Evolutionary conservation across 306 rosid genomes (phyloP).

Genomic region (Macrotyloma uniflorum): DNA sequence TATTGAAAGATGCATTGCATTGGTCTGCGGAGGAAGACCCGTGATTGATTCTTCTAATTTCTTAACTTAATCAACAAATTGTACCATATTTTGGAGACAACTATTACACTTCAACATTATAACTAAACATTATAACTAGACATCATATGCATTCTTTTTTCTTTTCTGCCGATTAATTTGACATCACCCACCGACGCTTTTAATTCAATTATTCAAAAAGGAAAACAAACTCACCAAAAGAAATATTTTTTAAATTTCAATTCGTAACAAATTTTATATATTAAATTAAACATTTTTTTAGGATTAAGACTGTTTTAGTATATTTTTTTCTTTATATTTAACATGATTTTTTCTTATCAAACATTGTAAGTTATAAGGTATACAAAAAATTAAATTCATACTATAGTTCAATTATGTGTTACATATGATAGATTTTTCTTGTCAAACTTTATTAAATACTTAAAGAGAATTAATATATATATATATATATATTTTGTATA

Average conservation of each 20-base stretch:
- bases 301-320: not conserved
- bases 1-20: slow-evolving; percentile 25
- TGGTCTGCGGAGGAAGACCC: slow-evolving; percentile 23
- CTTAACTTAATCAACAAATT: not conserved
- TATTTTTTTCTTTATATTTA: not conserved
- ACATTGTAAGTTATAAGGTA: too few relatives aligned
- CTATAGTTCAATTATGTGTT: too few relatives aligned
- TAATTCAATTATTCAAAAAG: not conserved
- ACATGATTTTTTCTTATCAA: not conserved
- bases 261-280: not conserved
- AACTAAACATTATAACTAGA: not conserved
- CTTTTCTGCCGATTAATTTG: not conserved
- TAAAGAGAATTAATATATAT: too few relatives aligned
- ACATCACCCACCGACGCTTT: not conserved
- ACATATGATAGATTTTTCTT: too few relatives aligned
- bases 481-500: not conserved
- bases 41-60: slow-evolving; percentile 28
- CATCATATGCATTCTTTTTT: too few relatives aligned
- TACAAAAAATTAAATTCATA: too few relatives aligned
- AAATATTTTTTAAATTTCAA: not conserved
- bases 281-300: not conserved
- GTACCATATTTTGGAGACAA: not conserved
- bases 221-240: not conserved
- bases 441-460: too few relatives aligned
- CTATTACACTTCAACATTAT: not conserved